These are phyloP conservation scores for Stellera chamaejasme DNA, from an alignment of 345 rosid species.

Conservation along the genomic window DNA sequence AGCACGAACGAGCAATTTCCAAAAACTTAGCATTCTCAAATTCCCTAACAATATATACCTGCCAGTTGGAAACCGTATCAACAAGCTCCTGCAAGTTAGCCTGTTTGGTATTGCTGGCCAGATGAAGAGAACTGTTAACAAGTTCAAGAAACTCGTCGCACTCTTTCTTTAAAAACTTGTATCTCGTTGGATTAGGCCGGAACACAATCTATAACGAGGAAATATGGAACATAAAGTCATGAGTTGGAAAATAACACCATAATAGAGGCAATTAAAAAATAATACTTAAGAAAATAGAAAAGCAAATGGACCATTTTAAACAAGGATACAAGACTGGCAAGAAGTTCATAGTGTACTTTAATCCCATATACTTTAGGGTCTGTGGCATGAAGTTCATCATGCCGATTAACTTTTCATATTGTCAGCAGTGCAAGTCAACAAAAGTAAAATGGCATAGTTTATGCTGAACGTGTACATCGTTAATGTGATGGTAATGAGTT, in stretches of 20 bases:
- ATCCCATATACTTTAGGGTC: too few species aligned
- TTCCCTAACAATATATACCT: constrained; percentile 36
- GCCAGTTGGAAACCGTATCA: constrained; percentile 67
- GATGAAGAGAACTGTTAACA: constrained; percentile 31
- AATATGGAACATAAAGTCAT: background rate
- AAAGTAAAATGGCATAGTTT: too few species aligned
- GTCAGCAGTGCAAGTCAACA: too few species aligned
- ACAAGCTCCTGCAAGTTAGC: constrained; percentile 43
- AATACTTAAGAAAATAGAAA: background rate
- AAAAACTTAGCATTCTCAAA: background rate
- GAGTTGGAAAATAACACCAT: too few species aligned
- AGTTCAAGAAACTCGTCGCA: constrained; percentile 50
- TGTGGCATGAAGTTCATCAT: too few species aligned
- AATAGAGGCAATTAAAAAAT: too few species aligned
- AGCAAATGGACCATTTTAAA: background rate
- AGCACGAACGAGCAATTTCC: constrained; percentile 1
- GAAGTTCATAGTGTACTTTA: too few species aligned
- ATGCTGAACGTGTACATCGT: too few species aligned
- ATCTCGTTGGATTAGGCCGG: constrained; percentile 59
- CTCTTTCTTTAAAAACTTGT: constrained; percentile 52
- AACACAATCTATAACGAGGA: constrained; percentile 59
- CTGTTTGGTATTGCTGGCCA: constrained; percentile 27
- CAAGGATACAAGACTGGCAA: too few species aligned
- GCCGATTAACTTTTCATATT: too few species aligned
- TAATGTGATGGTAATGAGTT: too few species aligned